Conservation (phyloP, 2,329 filamentous ascomycete genomes). For the Stagonosporopsis vannaccii region DNA sequence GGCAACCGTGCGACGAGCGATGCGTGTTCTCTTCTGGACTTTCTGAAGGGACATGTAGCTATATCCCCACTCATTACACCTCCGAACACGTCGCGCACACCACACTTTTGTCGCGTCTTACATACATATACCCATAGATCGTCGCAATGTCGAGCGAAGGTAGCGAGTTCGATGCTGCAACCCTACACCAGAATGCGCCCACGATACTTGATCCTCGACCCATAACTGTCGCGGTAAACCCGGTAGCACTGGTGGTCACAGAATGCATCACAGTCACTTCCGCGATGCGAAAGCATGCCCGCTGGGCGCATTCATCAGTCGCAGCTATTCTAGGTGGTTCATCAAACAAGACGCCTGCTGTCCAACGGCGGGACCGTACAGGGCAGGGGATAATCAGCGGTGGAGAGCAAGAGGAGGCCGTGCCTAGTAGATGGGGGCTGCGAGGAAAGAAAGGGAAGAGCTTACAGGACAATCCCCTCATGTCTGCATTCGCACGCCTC, state of each 20-base stretch:
- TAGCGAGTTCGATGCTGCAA: conserved; percentile 31
- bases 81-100: conserved; percentile 29
- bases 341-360: conserved; percentile 54
- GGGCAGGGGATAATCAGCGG: conserved; percentile 46
- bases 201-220: conserved; percentile 35
- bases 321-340: conserved; percentile 89
- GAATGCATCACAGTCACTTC: conserved; percentile 99
- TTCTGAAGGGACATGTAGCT: conserved; percentile 39
- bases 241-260: conserved; percentile 91
- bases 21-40: conserved; percentile 34
- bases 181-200: conserved; percentile 34
- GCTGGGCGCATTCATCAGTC: conserved; percentile 95
- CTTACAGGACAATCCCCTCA: conserved; percentile 96
- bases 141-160: conserved; percentile 41
- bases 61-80: conserved; percentile 32
- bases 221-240: conserved; percentile 84
- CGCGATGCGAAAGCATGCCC: conserved; percentile 95
- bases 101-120: conserved; percentile 22
- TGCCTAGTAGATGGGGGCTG: conserved; percentile 89
- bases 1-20: conserved; percentile 30
- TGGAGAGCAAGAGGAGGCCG: conserved; percentile 60
- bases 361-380: conserved; percentile 45
- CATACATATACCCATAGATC: conserved; percentile 3
- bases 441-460: conserved; percentile 95
- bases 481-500: conserved; percentile 90